Evolutionary conservation across 2,329 filamentous ascomycete genomes (phyloP).

Genomic region (Claviceps purpurea): DNA sequence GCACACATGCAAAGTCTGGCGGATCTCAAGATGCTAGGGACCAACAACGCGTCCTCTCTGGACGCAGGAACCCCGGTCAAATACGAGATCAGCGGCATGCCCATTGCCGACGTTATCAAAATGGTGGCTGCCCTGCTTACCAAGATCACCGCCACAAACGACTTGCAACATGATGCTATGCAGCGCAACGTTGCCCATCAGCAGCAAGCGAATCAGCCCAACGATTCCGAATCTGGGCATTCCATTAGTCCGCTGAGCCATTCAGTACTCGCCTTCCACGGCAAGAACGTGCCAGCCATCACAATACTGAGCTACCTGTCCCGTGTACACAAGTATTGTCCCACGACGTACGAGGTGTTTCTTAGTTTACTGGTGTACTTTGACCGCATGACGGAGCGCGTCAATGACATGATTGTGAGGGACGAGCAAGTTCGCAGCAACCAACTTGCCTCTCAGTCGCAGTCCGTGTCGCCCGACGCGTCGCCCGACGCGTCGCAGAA

Average conservation of each 20-base stretch:
- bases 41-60: constrained; percentile 31
- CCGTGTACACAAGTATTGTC: constrained; percentile 97
- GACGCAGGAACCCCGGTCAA: constrained; percentile 40
- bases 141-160: constrained; percentile 95
- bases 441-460: constrained; percentile 5
- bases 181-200: constrained; percentile 56
- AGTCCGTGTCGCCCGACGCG: constrained; percentile 5
- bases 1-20: constrained; percentile 86
- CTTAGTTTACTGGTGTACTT: constrained; percentile 92
- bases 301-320: constrained; percentile 92
- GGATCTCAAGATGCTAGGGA: constrained; percentile 56
- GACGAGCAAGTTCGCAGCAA: constrained; percentile 41
- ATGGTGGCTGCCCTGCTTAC: constrained; percentile 95
- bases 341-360: constrained; percentile 96
- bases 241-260: constrained; percentile 45
- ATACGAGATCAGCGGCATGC: constrained; percentile 97
- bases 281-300: constrained; percentile 94
- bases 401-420: constrained; percentile 68
- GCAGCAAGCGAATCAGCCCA: constrained; percentile 36
- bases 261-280: constrained; percentile 84
- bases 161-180: constrained; percentile 81
- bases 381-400: constrained; percentile 94
- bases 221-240: constrained; percentile 34
- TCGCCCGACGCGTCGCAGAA: constrained; percentile 8
- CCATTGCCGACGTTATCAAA: constrained; percentile 91